Conservation (phyloP, 176 grass and related monocot genomes). For the Oropetium thomaeum region DNA sequence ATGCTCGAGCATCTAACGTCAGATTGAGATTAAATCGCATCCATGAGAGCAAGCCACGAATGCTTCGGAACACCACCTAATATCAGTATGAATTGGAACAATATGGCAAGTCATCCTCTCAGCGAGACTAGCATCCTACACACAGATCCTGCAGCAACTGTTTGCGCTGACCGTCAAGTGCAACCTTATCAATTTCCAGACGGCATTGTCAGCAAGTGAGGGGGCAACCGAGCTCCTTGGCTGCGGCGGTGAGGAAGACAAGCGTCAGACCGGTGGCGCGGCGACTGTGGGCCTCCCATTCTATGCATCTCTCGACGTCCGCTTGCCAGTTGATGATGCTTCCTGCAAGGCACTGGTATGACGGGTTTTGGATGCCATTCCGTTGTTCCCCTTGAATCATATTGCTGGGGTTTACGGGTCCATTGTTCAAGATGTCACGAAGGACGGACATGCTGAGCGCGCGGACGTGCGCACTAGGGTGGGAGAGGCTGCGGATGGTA, state of each 20-base stretch:
- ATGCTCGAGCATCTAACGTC: constrained; percentile 42
- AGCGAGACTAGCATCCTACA: constrained; percentile 35
- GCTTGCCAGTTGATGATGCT: constrained; percentile 68
- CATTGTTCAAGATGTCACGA: constrained; percentile 77
- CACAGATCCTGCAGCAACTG: constrained; percentile 29
- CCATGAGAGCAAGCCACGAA: constrained; percentile 10
- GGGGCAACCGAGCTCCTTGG: constrained; percentile 78
- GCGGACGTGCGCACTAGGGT: constrained; percentile 87
- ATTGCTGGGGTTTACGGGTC: constrained; percentile 34
- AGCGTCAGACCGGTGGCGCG: constrained; percentile 75
- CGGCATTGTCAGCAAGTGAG: constrained; percentile 48
- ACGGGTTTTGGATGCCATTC: constrained; percentile 50
- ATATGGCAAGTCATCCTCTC: constrained; percentile 25
- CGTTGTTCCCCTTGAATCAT: constrained; percentile 43
- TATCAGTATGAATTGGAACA: constrained; percentile 32
- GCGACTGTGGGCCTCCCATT: constrained; percentile 91
- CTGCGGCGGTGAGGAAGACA: constrained; percentile 56
- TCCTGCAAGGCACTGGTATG: constrained; percentile 54
- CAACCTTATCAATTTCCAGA: background rate
- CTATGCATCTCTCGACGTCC: constrained; percentile 79
- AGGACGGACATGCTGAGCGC: constrained; percentile 89
- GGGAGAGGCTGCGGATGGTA: constrained; percentile 91
- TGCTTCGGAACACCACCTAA: constrained; percentile 32
- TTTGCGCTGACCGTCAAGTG: constrained; percentile 21
- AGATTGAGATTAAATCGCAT: constrained; percentile 39